A percentile compares a stretch with the other conserved stretches of the same genome.
phyloP scores from a whole-genome alignment of 2,329 filamentous ascomycete species.

The Bertia moriformis region DNA sequence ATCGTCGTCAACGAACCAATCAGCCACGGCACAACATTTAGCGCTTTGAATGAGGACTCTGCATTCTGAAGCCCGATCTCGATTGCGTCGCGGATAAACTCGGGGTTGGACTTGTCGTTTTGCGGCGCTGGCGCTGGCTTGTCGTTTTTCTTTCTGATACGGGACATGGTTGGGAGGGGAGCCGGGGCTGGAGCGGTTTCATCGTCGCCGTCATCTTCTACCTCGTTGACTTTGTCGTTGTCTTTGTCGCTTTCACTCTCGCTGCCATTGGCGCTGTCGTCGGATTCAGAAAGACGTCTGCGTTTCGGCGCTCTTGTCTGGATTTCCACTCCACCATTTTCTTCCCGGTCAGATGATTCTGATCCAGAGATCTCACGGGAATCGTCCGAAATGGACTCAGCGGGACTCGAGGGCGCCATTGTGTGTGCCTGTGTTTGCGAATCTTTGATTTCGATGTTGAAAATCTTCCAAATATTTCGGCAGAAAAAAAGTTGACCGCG shows the following conservation, averaged over 20 bases:
- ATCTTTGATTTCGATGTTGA: neutral
- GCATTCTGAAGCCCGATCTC: neutral
- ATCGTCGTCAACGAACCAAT: slow-evolving; percentile 44
- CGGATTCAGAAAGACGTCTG: neutral
- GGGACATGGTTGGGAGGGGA: neutral
- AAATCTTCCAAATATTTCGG: neutral
- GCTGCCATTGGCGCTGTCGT: neutral
- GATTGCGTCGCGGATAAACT: neutral
- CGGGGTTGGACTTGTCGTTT: neutral
- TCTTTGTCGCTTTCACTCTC: no score
- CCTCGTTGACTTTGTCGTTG: no score
- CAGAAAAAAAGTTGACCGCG: slow-evolving; percentile 1
- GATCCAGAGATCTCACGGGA: neutral
- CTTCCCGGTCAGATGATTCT: neutral
- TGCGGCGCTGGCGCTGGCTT: neutral
- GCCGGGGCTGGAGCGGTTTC: neutral
- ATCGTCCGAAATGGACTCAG: neutral
- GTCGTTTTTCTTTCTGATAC: neutral
- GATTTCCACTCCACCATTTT: no score
- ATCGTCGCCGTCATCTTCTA: neutral
- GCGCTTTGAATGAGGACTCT: slow-evolving; percentile 23
- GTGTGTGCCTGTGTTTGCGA: neutral
- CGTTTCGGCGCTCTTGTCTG: neutral
- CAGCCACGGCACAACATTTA: slow-evolving; percentile 47
- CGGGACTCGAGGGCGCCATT: neutral